Conservation (phyloP, 305 asterid genomes). For the Solanum hybrid region DNA sequence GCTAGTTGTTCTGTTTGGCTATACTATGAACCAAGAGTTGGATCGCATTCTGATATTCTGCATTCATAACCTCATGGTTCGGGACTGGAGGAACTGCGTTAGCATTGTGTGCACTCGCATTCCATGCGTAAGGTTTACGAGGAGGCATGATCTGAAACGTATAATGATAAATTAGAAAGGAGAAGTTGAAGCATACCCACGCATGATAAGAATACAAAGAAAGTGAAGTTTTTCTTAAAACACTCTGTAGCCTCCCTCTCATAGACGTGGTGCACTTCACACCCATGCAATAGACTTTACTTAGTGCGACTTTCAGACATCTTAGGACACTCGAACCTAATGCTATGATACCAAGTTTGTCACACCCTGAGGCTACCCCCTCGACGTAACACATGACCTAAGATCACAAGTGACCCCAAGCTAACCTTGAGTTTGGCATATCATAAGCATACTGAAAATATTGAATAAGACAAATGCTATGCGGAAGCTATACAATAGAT, state of each 20-base stretch:
- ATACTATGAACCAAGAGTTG: neutral
- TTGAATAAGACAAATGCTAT: neutral
- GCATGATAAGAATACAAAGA: neutral
- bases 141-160: neutral
- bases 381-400: neutral
- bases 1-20: neutral
- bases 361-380: neutral
- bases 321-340: neutral
- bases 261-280: neutral
- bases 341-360: neutral
- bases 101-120: neutral
- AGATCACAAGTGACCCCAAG: neutral
- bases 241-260: neutral
- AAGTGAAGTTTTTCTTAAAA: neutral
- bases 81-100: neutral
- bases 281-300: neutral
- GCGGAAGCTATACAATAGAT: too few relatives aligned
- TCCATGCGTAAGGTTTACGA: neutral
- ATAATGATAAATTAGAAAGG: too few relatives aligned
- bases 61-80: neutral
- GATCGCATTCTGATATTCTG: too few relatives aligned
- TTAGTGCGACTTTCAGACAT: neutral
- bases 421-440: neutral
- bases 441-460: neutral
- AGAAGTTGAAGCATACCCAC: neutral